phyloP scores from a whole-genome alignment of 2,329 filamentous ascomycete genomes.

The Paraphoma sp. region DNA sequence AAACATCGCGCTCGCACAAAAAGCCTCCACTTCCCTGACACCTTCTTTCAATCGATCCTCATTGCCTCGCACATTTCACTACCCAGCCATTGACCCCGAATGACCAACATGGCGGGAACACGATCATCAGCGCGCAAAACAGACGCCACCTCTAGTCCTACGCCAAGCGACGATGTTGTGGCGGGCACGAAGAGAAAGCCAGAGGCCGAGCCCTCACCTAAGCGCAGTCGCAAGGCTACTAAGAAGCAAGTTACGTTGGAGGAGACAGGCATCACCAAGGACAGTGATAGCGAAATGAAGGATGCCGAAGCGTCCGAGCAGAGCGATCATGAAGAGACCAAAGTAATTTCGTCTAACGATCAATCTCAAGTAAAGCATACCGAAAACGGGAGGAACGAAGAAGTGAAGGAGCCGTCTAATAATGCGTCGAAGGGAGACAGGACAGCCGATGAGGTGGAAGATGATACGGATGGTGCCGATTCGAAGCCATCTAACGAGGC shows the following conservation, averaged over 20 bases:
- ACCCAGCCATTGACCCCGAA: not conserved
- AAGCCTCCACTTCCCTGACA: not conserved
- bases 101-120: constrained; percentile 35
- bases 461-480: constrained; percentile 25
- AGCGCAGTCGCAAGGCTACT: constrained; percentile 51
- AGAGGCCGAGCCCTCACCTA: constrained; percentile 45
- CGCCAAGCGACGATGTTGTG: constrained; percentile 36
- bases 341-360: not conserved
- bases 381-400: constrained; percentile 13
- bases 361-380: not conserved
- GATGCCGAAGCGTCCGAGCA: constrained; percentile 21
- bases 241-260: constrained; percentile 62
- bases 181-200: constrained; percentile 51
- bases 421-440: constrained; percentile 7
- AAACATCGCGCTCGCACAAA: not conserved
- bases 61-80: not conserved
- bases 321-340: not conserved
- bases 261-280: constrained; percentile 55
- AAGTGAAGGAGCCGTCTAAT: constrained; percentile 4
- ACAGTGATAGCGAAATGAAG: constrained; percentile 34
- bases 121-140: constrained; percentile 32
- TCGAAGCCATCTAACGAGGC: constrained; percentile 26
- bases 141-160: constrained; percentile 24
- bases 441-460: constrained; percentile 23
- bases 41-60: not conserved